These are phyloP conservation scores for Trifolium subterraneum DNA, from an alignment of 306 rosid species.

Conservation along the genomic window DNA sequence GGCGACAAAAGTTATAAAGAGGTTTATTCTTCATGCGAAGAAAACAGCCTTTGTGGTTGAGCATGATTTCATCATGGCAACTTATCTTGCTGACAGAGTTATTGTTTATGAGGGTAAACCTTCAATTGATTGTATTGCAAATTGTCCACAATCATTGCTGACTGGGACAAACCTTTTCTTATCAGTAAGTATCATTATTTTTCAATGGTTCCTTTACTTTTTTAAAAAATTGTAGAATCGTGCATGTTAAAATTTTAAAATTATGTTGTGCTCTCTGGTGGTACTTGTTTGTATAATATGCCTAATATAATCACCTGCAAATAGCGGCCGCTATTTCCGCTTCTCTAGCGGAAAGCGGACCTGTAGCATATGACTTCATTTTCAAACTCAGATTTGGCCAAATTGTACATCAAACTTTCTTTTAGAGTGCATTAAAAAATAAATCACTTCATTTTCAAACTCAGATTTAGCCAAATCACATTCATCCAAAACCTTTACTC, in stretches of 20 bases:
- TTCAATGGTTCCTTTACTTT: not conserved
- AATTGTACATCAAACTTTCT: no score
- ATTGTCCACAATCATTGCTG: slow-evolving; percentile 88
- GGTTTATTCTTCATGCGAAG: slow-evolving; percentile 97
- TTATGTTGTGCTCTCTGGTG: not conserved
- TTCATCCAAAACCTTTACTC: no score
- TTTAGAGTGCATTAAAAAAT: no score
- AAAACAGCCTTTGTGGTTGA: slow-evolving; percentile 98
- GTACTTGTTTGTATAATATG: not conserved
- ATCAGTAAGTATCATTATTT: slow-evolving; percentile 66
- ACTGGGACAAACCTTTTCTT: slow-evolving; percentile 97
- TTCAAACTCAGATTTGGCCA: no score
- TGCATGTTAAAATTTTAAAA: not conserved
- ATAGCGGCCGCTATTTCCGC: no score
- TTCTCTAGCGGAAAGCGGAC: no score
- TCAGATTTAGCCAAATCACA: no score
- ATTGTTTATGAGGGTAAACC: slow-evolving; percentile 92
- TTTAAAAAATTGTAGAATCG: not conserved
- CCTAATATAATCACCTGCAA: slow-evolving; percentile 26
- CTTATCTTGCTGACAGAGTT: slow-evolving; percentile 95
- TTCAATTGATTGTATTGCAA: slow-evolving; percentile 85
- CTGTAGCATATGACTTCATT: no score
- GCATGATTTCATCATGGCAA: slow-evolving; percentile 98
- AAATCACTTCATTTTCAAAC: no score
- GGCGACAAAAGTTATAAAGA: slow-evolving; percentile 96